Conservation (phyloP, 129 eudicot species). For the Flaveria linearis region DNA sequence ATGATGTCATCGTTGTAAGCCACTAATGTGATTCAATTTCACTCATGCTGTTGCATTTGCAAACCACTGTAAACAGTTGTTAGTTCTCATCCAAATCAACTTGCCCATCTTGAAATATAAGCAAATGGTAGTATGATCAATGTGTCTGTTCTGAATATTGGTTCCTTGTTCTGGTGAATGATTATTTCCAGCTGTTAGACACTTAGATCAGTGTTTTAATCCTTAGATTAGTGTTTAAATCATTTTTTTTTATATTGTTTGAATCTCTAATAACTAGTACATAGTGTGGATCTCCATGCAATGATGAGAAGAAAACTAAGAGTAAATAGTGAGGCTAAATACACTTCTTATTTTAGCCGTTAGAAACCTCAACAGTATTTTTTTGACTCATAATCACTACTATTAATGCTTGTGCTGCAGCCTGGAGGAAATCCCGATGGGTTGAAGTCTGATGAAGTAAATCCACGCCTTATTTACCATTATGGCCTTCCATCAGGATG, state of each 20-base stretch:
- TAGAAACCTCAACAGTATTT: not conserved
- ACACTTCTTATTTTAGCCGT: not conserved
- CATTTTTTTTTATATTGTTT: slow-evolving; percentile 10
- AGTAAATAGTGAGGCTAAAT: slow-evolving; percentile 10
- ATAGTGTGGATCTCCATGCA: not conserved
- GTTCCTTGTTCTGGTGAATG: slow-evolving; percentile 1
- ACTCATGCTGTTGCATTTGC: slow-evolving; percentile 5
- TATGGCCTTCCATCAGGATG: slow-evolving; percentile 87
- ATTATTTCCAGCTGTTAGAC: slow-evolving; percentile 7
- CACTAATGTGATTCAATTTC: not conserved
- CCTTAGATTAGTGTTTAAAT: not conserved
- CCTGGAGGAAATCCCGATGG: slow-evolving; percentile 61
- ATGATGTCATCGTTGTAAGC: not conserved
- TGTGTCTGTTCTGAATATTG: not conserved
- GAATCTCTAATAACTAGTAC: not conserved
- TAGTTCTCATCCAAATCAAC: not conserved
- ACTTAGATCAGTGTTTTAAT: not conserved
- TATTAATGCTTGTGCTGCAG: slow-evolving; percentile 46
- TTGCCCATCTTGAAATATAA: slow-evolving; percentile 8
- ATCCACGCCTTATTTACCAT: slow-evolving; percentile 76
- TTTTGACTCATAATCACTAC: slow-evolving; percentile 8
- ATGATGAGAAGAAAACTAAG: not conserved
- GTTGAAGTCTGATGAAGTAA: slow-evolving; percentile 69
- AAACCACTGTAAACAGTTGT: not conserved
- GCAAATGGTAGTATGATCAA: not conserved